Evolutionary conservation across 2,329 filamentous ascomycete genomes (phyloP), one percentile per base, ranked within the genome.

Genomic region (Alternaria viburni): DNA sequence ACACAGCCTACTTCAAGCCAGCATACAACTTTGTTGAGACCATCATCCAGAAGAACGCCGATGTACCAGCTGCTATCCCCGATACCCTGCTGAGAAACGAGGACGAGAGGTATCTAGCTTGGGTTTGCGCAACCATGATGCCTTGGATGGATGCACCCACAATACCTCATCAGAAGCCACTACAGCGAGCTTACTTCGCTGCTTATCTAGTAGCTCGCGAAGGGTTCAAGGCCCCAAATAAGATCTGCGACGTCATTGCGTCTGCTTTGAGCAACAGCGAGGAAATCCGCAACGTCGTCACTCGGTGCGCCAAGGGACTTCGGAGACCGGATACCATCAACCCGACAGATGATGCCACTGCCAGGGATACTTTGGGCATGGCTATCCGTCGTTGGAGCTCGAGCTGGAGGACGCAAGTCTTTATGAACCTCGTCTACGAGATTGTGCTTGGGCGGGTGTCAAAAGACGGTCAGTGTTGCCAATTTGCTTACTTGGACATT

Each of bases 211-310:
- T 91, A 6, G 90, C 88, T 6, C 86, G 90, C 30, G 92, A 96
- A 76, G 93, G 93, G 6, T 88, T 97, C 76, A 93, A 91, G 73
- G 87, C 90, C 1, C 88, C 91, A 3, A 97, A 93, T 76, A 96
- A 91, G 76, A 82, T 93, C 6, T 87, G 86, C 46, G 89, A 89
- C 67, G 81, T 95, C 5, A 82, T 96, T 57, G 86, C 86, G 13
- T 87, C 88, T 21, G 87, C 91, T 9, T 84, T 90, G 54, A 84
- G 82, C n/a, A 85, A 93, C 68, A 83, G 87, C 49, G 71, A 81
- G 5, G 85, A 89, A 46, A 92, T 97, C n/a, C 82, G 86, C 26
- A 80, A 79, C 10, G 75, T 90, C 15, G 93, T 93, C 70, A 79
- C 83, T 56, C 68, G 74, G 43, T 77, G 82, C 49, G 83, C 85